phyloP scores from a whole-genome alignment of 2,329 filamentous ascomycete genomes.

The Hypocreales sp. region DNA sequence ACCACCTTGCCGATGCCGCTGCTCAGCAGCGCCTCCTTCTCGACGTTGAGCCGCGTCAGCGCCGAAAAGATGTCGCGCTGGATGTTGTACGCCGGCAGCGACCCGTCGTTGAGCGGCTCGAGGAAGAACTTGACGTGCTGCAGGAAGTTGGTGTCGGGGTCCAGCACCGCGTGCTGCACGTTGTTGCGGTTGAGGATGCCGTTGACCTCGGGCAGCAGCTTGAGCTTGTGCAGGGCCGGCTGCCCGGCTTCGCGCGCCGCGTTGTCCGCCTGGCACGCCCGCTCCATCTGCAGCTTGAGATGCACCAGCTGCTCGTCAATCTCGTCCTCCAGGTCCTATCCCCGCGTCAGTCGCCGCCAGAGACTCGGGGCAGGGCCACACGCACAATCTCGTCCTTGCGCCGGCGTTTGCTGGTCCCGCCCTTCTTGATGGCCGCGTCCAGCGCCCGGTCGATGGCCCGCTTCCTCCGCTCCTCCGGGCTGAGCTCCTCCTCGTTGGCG shows the following conservation, averaged over 20 bases:
- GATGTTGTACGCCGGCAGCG: slow-evolving; percentile 90
- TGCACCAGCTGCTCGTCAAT: slow-evolving; percentile 81
- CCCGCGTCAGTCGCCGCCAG: slow-evolving; percentile 9
- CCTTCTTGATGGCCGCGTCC: slow-evolving; percentile 76
- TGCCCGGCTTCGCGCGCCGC: slow-evolving; percentile 61
- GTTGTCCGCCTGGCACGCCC: slow-evolving; percentile 77
- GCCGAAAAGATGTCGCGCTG: slow-evolving; percentile 86
- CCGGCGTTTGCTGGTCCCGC: slow-evolving; percentile 45
- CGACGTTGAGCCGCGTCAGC: slow-evolving; percentile 66
- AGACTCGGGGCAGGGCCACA: too few relatives aligned
- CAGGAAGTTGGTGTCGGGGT: slow-evolving; percentile 88
- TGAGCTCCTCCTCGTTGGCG: slow-evolving; percentile 63
- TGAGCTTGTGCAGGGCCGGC: slow-evolving; percentile 83
- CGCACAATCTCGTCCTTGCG: slow-evolving; percentile 81
- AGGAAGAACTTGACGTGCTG: slow-evolving; percentile 95
- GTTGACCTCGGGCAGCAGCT: slow-evolving; percentile 82
- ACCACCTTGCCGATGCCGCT: slow-evolving; percentile 94
- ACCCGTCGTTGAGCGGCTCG: slow-evolving; percentile 86
- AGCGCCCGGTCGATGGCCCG: slow-evolving; percentile 76
- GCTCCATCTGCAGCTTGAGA: slow-evolving; percentile 80
- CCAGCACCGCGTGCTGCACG: slow-evolving; percentile 68
- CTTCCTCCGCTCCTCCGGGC: slow-evolving; percentile 70
- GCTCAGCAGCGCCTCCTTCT: slow-evolving; percentile 78
- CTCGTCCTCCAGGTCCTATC: slow-evolving; percentile 72
- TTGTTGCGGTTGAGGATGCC: slow-evolving; percentile 80